These are phyloP conservation scores for Cladorrhinum samala DNA, from an alignment of 495 filamentous ascomycete genomes.

Conservation along the genomic window DNA sequence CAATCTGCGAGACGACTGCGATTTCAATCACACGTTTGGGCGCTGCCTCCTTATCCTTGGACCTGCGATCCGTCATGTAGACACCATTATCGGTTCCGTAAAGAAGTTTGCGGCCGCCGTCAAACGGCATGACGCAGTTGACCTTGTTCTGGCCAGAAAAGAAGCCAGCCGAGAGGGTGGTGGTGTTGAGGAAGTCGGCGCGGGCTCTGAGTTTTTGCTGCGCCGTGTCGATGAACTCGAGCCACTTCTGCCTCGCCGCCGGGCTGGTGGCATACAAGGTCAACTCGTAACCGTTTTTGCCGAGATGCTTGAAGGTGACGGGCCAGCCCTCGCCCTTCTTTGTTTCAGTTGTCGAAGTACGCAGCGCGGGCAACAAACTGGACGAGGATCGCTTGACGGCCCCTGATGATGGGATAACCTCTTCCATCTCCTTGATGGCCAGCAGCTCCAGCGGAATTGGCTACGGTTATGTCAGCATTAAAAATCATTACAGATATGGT, in stretches of 20 bases:
- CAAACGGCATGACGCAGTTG: conserved; percentile 87
- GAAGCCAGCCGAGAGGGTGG: conserved; percentile 75
- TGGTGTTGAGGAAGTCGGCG: conserved; percentile 91
- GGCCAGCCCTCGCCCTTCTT: conserved; percentile 74
- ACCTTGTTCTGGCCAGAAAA: conserved; percentile 77
- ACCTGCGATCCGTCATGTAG: conserved; percentile 81
- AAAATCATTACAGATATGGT: background rate
- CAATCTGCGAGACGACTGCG: conserved; percentile 85
- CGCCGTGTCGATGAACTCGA: conserved; percentile 88
- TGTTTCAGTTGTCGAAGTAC: conserved; percentile 38
- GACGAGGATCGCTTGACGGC: conserved; percentile 81
- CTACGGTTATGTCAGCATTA: conserved; percentile 27
- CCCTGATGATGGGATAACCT: conserved; percentile 76
- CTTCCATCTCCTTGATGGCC: conserved; percentile 93
- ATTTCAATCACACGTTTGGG: conserved; percentile 83
- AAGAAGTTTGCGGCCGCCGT: conserved; percentile 91
- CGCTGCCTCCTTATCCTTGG: conserved; percentile 68
- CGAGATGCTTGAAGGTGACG: conserved; percentile 96
- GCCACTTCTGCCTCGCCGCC: conserved; percentile 83
- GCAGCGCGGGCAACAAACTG: conserved; percentile 71
- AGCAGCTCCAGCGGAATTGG: conserved; percentile 93
- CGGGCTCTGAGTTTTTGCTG: conserved; percentile 77
- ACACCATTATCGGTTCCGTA: conserved; percentile 92
- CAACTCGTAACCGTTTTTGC: conserved; percentile 90
- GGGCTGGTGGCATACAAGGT: conserved; percentile 82